phyloP scores from a whole-genome alignment of 2,329 filamentous ascomycete species.

The Fusarium illudens region DNA sequence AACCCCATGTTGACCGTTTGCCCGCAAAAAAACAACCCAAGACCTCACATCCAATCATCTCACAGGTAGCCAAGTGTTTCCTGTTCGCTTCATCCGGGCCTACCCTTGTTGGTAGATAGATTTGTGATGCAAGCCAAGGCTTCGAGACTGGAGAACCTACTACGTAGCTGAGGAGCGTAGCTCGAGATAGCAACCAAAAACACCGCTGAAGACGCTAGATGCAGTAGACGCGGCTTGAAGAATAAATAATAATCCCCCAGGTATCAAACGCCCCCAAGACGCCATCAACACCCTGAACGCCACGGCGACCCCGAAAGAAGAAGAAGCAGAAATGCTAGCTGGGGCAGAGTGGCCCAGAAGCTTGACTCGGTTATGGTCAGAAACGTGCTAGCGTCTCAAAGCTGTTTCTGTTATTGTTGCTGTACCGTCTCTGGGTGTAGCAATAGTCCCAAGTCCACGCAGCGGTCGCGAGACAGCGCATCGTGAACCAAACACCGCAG shows the following conservation, averaged over 20 bases:
- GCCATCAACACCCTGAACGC: constrained; percentile 46
- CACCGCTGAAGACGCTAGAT: constrained; percentile 2
- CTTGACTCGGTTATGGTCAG: constrained; percentile 2
- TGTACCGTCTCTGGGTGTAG: background rate
- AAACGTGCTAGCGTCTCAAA: constrained; percentile 2
- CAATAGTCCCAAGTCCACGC: background rate
- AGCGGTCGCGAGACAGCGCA: background rate
- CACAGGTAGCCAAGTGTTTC: constrained; percentile 4
- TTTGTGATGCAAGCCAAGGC: background rate
- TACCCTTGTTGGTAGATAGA: background rate
- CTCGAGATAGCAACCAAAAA: background rate
- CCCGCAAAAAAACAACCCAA: background rate
- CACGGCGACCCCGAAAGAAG: constrained; percentile 29
- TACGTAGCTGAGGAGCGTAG: background rate
- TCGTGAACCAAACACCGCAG: background rate
- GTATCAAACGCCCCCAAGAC: constrained; percentile 45
- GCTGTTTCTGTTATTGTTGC: background rate
- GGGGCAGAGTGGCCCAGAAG: background rate
- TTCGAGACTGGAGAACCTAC: background rate
- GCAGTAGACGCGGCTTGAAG: constrained; percentile 10
- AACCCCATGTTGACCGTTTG: background rate
- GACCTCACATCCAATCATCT: constrained; percentile 7
- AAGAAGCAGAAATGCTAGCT: constrained; percentile 25
- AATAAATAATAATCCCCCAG: constrained; percentile 28
- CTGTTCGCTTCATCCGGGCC: background rate